phyloP scores from a whole-genome alignment of 495 filamentous ascomycete genomes.

The Articulospora tetracladia region DNA sequence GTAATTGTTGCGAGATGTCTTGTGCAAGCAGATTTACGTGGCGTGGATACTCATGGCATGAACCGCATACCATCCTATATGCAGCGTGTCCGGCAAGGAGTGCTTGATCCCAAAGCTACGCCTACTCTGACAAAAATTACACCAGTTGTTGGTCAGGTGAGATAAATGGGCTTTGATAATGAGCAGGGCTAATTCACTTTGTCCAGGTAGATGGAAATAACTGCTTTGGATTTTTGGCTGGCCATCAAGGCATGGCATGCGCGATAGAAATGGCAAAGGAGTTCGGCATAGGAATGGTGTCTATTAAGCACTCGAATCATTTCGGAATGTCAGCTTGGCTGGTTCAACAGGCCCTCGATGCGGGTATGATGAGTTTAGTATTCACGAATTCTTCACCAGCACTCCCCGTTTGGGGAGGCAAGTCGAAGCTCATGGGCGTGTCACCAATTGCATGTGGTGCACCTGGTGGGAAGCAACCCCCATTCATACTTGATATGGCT shows the following conservation, averaged over 20 bases:
- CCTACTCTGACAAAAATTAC: slow-evolving; percentile 57
- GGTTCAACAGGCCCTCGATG: slow-evolving; percentile 68
- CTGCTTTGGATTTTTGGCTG: slow-evolving; percentile 70
- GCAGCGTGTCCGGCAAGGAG: slow-evolving; percentile 60
- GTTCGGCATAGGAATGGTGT: slow-evolving; percentile 70
- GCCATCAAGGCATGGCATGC: slow-evolving; percentile 54
- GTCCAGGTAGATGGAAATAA: slow-evolving; percentile 59
- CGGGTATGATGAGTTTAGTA: slow-evolving; percentile 68
- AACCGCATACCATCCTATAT: slow-evolving; percentile 77
- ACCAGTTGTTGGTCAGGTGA: slow-evolving; percentile 53
- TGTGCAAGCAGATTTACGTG: slow-evolving; percentile 69
- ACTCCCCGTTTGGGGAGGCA: slow-evolving; percentile 68
- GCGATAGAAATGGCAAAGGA: slow-evolving; percentile 61
- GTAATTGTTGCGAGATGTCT: slow-evolving; percentile 57
- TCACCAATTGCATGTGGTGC: slow-evolving; percentile 76
- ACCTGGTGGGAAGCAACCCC: slow-evolving; percentile 48
- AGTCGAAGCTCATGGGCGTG: slow-evolving; percentile 65
- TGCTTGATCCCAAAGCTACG: slow-evolving; percentile 52
- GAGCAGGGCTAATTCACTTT: slow-evolving; percentile 16
- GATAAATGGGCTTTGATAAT: background rate
- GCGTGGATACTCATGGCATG: slow-evolving; percentile 74
- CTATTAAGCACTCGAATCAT: slow-evolving; percentile 72
- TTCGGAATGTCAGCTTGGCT: slow-evolving; percentile 80
- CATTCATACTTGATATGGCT: slow-evolving; percentile 77
- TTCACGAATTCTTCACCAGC: slow-evolving; percentile 79